Evolutionary conservation across 1,284 basidiomycete species (phyloP), one percentile per base, ranked within the genome.

Genomic region (Naganishia sp.): DNA sequence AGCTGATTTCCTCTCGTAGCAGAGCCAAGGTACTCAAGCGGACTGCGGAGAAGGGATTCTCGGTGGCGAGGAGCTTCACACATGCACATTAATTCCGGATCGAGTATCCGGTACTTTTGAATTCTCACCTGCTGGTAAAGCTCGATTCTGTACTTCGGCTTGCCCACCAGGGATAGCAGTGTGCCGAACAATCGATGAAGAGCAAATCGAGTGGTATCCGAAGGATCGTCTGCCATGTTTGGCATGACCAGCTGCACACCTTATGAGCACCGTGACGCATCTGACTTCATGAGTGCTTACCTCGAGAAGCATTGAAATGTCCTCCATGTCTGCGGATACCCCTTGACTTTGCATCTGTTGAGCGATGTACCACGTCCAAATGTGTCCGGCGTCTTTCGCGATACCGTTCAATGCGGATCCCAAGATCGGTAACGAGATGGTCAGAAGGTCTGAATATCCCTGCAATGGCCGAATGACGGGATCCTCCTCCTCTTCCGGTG

Each of bases 401-500:
- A 60, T 21, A 17, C 64, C 64, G 31, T 66, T 66, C 45, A 66
- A 31, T 15, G 56, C 64, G 11, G 64, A 58, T 53, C 64, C 64
- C 23, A 66, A 23, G 28, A 66, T 55, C 32, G 64, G 64, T 49
- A 66, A 47, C 23, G 56, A 65, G n/a, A 55, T 31, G 32, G 46
- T 49, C 3, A 65, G 63, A 23, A 55, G 6, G 10, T 41, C 63
- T 18, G 45, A n/a, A 4, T n/a, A 47, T 6, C 21, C 25, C 0
- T 41, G 21, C 32, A 47, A n/a, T 15, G 50, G 50, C 9, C 17
- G 15, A 5, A n/a, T 6, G 11, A 25, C 32, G 23, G 58, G 9
- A 15, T 39, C 2, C 3, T 41, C 35, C 58, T 11, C 21, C 25
- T 42, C 39, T 10, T n/a, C n/a, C 2, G 41, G 3, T 6, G 13